phyloP scores from a whole-genome alignment of 1,139 yeast species.

The Chernovozyma aurita region DNA sequence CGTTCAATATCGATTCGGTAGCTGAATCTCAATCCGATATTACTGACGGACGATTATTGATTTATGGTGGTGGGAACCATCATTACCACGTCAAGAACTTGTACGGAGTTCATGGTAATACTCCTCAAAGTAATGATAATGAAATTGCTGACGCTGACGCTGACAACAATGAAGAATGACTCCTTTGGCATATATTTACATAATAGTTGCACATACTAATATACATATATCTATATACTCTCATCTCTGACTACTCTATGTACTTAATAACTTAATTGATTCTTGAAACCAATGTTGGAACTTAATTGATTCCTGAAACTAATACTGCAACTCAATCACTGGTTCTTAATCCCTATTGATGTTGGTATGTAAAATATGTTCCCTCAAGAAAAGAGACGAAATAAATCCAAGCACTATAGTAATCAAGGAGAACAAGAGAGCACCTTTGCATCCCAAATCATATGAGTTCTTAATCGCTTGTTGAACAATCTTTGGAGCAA shows the following conservation, averaged over 20 bases:
- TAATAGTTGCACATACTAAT: no score
- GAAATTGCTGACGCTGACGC: no score
- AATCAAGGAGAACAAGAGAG: constrained; percentile 44
- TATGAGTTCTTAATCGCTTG: constrained; percentile 46
- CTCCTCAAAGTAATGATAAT: no score
- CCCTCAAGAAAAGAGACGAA: constrained; percentile 37
- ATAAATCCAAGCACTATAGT: constrained; percentile 35
- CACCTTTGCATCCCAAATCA: constrained; percentile 45
- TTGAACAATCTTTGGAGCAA: constrained; percentile 46
- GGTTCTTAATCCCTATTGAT: constrained; percentile 35
- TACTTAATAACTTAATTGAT: no score
- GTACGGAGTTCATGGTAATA: constrained; percentile 1
- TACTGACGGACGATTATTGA: constrained; percentile 12
- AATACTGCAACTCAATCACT: no score
- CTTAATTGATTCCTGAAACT: no score
- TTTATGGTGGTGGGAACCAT: constrained; percentile 41
- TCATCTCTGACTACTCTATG: no score
- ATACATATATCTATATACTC: no score
- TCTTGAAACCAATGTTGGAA: no score
- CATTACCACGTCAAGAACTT: constrained; percentile 33
- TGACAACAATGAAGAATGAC: no score
- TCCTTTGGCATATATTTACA: no score
- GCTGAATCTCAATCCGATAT: background rate
- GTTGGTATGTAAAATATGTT: constrained; percentile 38
- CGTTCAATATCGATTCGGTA: constrained; percentile 4